These are phyloP conservation scores for Cladosporium sp. DNA, from an alignment of 2,329 filamentous ascomycete species.

Conservation along the genomic window DNA sequence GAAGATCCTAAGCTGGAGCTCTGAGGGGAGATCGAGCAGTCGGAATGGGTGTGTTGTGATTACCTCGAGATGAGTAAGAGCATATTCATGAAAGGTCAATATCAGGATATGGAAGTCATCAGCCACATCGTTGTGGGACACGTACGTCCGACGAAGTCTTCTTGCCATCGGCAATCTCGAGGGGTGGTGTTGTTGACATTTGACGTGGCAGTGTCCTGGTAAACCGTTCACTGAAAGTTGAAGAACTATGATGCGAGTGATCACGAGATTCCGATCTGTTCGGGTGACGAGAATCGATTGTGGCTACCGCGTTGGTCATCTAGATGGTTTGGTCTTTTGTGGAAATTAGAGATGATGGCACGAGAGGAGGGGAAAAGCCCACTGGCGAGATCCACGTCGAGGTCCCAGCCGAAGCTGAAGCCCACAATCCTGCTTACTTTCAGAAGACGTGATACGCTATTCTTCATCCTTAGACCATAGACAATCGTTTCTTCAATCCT, in stretches of 20 bases:
- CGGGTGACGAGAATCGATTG: no score
- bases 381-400: background rate
- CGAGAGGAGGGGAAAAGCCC: background rate
- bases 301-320: no score
- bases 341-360: background rate
- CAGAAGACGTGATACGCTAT: constrained; percentile 4
- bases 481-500: background rate
- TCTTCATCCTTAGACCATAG: background rate
- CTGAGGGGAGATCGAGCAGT: background rate
- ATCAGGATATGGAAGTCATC: no score
- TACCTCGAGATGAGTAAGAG: background rate
- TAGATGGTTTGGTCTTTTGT: no score
- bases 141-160: background rate
- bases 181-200: background rate
- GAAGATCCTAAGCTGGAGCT: background rate
- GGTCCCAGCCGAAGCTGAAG: background rate
- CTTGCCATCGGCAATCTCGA: background rate
- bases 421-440: constrained; percentile 6
- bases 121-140: background rate
- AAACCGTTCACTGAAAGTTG: no score
- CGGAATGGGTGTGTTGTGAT: background rate
- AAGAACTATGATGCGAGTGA: no score
- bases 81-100: no score
- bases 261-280: no score
- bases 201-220: background rate